Evolutionary conservation across 805 yeast species (phyloP).

Genomic region (Ogataea ramenticola): DNA sequence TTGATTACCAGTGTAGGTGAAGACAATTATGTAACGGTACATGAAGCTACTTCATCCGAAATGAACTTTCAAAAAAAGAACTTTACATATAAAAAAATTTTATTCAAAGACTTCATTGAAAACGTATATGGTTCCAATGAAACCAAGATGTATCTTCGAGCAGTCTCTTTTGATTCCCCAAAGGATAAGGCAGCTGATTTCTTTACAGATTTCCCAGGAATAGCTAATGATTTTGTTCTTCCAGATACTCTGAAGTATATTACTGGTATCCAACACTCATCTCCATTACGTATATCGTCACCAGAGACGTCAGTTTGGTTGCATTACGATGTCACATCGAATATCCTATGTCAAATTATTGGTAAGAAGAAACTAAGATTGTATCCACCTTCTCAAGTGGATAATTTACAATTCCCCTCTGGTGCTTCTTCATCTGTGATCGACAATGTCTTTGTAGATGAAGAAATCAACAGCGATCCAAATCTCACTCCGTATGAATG

Average conservation of each 20-base stretch:
- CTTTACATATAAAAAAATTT: conserved; percentile 19
- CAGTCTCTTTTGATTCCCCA: conserved; percentile 22
- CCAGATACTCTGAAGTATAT: conserved; percentile 14
- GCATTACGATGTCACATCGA: conserved; percentile 30
- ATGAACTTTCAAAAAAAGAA: conserved; percentile 26
- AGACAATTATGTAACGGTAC: conserved; percentile 19
- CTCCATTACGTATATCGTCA: conserved; percentile 27
- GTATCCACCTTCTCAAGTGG: conserved; percentile 27
- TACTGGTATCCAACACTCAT: conserved; percentile 19
- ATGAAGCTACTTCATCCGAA: conserved; percentile 10
- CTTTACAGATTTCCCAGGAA: conserved; percentile 21
- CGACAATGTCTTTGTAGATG: conserved; percentile 20
- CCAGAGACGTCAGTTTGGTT: conserved; percentile 27
- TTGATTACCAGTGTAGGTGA: conserved; percentile 19
- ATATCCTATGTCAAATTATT: conserved; percentile 25
- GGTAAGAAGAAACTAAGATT: conserved; percentile 25
- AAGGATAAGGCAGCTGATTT: conserved; percentile 22
- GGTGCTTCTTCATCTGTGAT: conserved; percentile 26
- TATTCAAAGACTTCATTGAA: conserved; percentile 20
- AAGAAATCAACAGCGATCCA: conserved; percentile 4
- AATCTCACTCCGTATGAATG: conserved; percentile 21
- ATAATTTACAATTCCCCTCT: conserved; percentile 20
- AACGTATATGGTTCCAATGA: conserved; percentile 8
- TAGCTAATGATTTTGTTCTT: conserved; percentile 22
- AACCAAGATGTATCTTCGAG: conserved; percentile 18